Conservation (phyloP, 2,329 filamentous ascomycete species). For the Escovopsis sp. region DNA sequence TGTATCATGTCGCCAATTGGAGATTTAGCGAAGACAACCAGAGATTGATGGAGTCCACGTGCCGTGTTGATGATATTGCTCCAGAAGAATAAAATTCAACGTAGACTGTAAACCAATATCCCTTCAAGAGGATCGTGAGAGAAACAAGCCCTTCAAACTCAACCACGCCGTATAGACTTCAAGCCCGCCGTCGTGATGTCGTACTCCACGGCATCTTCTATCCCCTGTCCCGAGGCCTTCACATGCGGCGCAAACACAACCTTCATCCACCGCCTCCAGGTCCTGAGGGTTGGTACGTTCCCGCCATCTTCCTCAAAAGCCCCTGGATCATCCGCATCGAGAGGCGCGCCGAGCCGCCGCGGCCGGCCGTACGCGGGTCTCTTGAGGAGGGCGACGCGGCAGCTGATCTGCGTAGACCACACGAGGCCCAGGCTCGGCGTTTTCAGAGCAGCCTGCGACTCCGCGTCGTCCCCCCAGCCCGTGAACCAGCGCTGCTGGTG, state of each 20-base stretch:
- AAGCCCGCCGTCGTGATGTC: conserved; percentile 58
- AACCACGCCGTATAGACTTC: conserved; percentile 14
- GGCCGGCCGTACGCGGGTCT: conserved; percentile 37
- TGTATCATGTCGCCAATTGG: too few species aligned
- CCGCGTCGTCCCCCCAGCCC: conserved; percentile 69
- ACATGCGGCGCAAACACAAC: conserved; percentile 80
- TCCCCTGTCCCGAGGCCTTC: conserved; percentile 32
- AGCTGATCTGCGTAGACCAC: conserved; percentile 81
- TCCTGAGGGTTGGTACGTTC: conserved; percentile 32
- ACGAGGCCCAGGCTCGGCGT: conserved; percentile 77
- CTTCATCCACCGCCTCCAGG: conserved; percentile 67
- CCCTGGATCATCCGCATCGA: conserved; percentile 18
- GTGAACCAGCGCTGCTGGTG: conserved; percentile 94
- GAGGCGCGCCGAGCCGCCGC: conserved; percentile 20
- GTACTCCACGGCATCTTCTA: conserved; percentile 49
- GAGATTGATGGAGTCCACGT: too few species aligned
- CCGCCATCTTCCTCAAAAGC: conserved; percentile 20
- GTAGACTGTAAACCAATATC: too few species aligned
- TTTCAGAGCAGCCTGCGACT: conserved; percentile 42
- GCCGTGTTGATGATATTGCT: too few species aligned
- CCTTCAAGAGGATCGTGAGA: too few species aligned
- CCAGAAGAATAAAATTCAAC: too few species aligned
- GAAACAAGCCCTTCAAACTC: too few species aligned
- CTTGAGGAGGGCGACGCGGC: conserved; percentile 69
- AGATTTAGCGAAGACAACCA: too few species aligned